phyloP scores from a whole-genome alignment of 129 eudicot genomes.

The Saposhnikovia divaricata region DNA sequence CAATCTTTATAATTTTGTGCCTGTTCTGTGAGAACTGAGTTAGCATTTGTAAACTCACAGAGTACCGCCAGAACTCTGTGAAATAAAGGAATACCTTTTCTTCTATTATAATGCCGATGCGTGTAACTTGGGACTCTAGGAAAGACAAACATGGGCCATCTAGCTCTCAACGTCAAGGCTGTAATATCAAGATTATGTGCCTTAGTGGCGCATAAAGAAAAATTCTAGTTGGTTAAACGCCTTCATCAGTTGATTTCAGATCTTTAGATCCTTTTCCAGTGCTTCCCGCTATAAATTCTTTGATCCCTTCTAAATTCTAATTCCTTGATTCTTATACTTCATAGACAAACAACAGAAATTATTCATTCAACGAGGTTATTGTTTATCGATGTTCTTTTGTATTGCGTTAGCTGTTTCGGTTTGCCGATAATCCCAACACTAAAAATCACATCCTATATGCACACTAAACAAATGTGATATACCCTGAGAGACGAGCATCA shows the following conservation, averaged over 20 bases:
- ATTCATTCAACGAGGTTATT: no score
- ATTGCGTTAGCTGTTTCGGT: no score
- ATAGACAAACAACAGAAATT: not conserved
- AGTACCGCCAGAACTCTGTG: not conserved
- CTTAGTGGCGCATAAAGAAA: slow-evolving; percentile 1
- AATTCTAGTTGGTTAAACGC: not conserved
- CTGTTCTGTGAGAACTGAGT: not conserved
- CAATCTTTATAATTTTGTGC: not conserved
- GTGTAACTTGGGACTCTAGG: not conserved
- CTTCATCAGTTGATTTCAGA: not conserved
- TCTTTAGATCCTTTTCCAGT: not conserved
- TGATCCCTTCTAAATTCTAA: not conserved
- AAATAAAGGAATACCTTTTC: not conserved
- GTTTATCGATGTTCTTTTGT: no score
- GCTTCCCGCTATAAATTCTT: slow-evolving; percentile 1
- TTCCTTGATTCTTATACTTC: not conserved
- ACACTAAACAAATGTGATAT: no score
- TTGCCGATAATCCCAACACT: no score
- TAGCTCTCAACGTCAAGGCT: not conserved
- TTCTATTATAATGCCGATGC: not conserved
- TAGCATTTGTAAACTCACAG: not conserved
- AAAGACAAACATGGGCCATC: not conserved
- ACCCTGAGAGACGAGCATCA: no score
- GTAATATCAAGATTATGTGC: not conserved
- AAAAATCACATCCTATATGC: no score